Evolutionary conservation across 2,329 filamentous ascomycete genomes (phyloP), one percentile per base, ranked within the genome.

Genomic region (Zymoseptoria pseudotritici): DNA sequence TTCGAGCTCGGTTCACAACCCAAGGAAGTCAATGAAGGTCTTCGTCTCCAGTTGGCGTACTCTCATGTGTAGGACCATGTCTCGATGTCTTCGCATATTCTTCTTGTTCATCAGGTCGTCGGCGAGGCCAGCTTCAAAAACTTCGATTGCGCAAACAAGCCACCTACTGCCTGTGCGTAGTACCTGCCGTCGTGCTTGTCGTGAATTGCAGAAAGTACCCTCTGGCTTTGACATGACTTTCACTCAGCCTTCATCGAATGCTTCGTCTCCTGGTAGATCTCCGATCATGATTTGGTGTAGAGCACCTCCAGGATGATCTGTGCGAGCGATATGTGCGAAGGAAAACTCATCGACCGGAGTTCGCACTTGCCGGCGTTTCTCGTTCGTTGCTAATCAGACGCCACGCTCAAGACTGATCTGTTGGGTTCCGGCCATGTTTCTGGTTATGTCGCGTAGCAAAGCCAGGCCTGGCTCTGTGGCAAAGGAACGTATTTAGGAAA

Each of bases 191-290:
- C 57, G 19, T 55, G 51, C 42, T 55, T 55, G 2, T 53, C 57
- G 9, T 59, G 57, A 19, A 55, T 59, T 5, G 57, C 22, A n/a
- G 36, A 53, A 36, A 59, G 55, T 11, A 55, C 57, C 2, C 52
- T 22, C 53, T 59, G 57, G 21, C 57, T 53, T 19, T 59, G 52
- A 20, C 29, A 21, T 36, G 21, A 59, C 10, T 54, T 20, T 53
- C 57, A 59, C 29, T 53, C 57, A 59, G 52, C 57, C 42, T 13
- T 59, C 57, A 29, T 53, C 57, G 6, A 55, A 22, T 55, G 57
- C 57, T 26, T 59, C 57, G 13, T 53, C 57, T 19, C 57, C 57
- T 11, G 29, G 22, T 20, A 46, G n/a, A 9, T 36, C 17, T 13
- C 24, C 46, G 53, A 59, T 59, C 36, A 50, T 29, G 24, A 20